Evolutionary conservation across 805 yeast genomes (phyloP).

Genomic region (Nakazawaea ernobii): DNA sequence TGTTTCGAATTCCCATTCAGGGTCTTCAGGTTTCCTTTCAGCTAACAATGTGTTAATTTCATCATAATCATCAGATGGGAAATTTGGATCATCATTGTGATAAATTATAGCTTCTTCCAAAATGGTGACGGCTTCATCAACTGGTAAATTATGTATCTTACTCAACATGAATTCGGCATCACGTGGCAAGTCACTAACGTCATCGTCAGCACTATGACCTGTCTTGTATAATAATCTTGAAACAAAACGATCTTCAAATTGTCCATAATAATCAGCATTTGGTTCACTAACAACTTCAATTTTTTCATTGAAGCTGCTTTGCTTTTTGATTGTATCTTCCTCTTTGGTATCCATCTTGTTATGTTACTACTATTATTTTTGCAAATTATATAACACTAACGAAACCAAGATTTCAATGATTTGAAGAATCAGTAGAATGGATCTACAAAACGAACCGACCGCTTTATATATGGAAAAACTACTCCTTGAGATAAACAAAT

Average conservation of each 20-base stretch:
- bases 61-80: slow-evolving; percentile 31
- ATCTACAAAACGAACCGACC: too few relatives aligned
- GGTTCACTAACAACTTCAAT: slow-evolving; percentile 3
- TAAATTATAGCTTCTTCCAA: slow-evolving; percentile 32
- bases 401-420: too few relatives aligned
- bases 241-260: slow-evolving; percentile 5
- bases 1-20: slow-evolving; percentile 25
- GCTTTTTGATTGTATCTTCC: not conserved
- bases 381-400: too few relatives aligned
- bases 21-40: not conserved
- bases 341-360: not conserved
- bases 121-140: slow-evolving; percentile 34
- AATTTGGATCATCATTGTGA: slow-evolving; percentile 44
- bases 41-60: slow-evolving; percentile 24
- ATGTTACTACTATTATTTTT: not conserved
- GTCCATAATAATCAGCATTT: slow-evolving; percentile 1
- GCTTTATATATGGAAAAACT: too few relatives aligned
- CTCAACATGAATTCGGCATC: slow-evolving; percentile 31
- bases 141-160: slow-evolving; percentile 28
- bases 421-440: too few relatives aligned
- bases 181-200: slow-evolving; percentile 1
- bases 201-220: slow-evolving; percentile 9
- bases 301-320: slow-evolving; percentile 1
- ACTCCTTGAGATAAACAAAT: too few relatives aligned
- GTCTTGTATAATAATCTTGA: slow-evolving; percentile 8